Base-by-base conservation (phyloP, 2,329 filamentous ascomycete species). In the Drechslerella dactyloides region DNA sequence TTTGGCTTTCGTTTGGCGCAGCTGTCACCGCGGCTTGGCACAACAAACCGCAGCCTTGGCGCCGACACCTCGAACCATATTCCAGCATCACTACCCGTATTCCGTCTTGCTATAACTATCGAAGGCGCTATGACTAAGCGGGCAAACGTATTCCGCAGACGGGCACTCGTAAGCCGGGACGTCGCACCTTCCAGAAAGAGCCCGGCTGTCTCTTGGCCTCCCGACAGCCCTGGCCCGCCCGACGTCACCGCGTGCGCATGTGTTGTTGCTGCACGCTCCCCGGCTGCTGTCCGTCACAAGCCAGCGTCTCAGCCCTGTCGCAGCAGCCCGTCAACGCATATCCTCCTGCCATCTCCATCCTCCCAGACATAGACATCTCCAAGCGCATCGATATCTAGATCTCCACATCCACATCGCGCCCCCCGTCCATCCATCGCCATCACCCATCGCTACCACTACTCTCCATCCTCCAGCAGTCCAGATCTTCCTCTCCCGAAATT, bases 271-370 rank as follows among this genome's bases (percentile, higher is more conserved):
- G 37, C 33, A 37, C n/a, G 40, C 40, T 35, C 53, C 21, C 8
- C 53, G n/a, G n/a, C n/a, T n/a, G 23, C n/a, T 33, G 42, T 59
- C 58, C 46, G 63, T 70, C 66, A 70, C 66, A 70, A 70, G 66
- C 65, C 65, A 46, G 35, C 58, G 10, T 42, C 4, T 11, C 51
- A 56, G 13, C 37, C 37, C 13, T 11, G 52, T 54, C 19, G 27
- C 53, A 64, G 30, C 40, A 51, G 42, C 61, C 23, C 40, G 37
- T 37, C 53, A 27, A 17, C 19, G 17, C 46, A 23, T 56, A 17
- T 40, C 50, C 30, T 23, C 30, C 17, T 53, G 2, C 52, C 57
- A 24, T 52, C 57, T 51, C 52, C 57, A 21, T 33, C 46, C 10
- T 52, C n/a, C 35, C 27, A n/a, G 40, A 46, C 40, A 46, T n/a